Conservation (phyloP, 345 rosid species). For the Noccaea bulbosa region DNA sequence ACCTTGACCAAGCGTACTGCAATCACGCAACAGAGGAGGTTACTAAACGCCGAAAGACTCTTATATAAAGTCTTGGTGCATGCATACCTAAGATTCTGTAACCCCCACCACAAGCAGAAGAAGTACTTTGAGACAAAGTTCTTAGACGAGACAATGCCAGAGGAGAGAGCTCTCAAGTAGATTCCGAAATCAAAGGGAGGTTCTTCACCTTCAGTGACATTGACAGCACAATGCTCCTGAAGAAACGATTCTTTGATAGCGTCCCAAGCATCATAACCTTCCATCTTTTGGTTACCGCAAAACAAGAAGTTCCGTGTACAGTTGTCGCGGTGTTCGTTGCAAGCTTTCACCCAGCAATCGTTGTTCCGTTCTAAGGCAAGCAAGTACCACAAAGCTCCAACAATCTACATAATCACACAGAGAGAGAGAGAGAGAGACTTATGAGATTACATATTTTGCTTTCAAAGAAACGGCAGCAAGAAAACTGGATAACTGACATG, state of each 20-base stretch:
- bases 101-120: conserved; percentile 98
- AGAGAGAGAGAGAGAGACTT: neutral
- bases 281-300: conserved; percentile 65
- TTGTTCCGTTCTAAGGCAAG: conserved; percentile 85
- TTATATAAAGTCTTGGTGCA: neutral
- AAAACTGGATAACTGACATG: conserved; percentile 64
- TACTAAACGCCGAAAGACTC: neutral
- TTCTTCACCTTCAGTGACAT: conserved; percentile 44
- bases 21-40: conserved; percentile 15
- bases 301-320: conserved; percentile 65
- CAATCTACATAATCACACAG: conserved; percentile 56
- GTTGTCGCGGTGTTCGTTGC: conserved; percentile 17
- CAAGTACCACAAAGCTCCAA: conserved; percentile 95
- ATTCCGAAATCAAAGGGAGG: conserved; percentile 85
- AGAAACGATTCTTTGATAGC: conserved; percentile 43
- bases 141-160: conserved; percentile 69
- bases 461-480: neutral
- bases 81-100: conserved; percentile 85
- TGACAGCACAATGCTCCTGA: conserved; percentile 42
- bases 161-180: conserved; percentile 63
- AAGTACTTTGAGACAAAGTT: conserved; percentile 76
- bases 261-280: conserved; percentile 61
- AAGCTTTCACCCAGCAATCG: conserved; percentile 74
- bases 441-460: conserved; percentile 11
- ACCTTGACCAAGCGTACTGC: conserved; percentile 97